Evolutionary conservation across 805 yeast species (phyloP).

Genomic region (Starmerella roubikii): DNA sequence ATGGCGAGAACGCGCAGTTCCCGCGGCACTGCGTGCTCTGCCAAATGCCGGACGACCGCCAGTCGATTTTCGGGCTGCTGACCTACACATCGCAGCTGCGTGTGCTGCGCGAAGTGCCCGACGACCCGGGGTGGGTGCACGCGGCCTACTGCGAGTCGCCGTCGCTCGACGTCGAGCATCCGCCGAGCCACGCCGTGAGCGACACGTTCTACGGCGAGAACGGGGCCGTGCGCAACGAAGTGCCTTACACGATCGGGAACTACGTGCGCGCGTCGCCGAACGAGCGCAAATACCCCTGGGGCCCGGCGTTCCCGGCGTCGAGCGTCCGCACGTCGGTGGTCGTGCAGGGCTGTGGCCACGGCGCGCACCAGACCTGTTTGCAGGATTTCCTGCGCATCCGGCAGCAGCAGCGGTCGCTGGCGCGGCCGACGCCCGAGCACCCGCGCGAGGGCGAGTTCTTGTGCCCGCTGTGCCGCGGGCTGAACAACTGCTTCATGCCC

Average conservation of each 20-base stretch:
- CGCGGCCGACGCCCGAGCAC: constrained; percentile 55
- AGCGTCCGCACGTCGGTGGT: constrained; percentile 24
- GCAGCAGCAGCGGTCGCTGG: constrained; percentile 30
- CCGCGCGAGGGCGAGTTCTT: constrained; percentile 56
- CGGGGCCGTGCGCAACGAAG: constrained; percentile 3
- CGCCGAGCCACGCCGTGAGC: constrained; percentile 7
- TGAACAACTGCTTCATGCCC: constrained; percentile 76
- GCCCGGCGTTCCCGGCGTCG: constrained; percentile 52
- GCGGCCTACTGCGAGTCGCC: constrained; percentile 26
- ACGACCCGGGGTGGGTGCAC: constrained; percentile 48
- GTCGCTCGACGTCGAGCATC: constrained; percentile 14
- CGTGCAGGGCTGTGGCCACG: constrained; percentile 80
- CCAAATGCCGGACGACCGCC: constrained; percentile 55
- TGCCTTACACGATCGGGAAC: not conserved
- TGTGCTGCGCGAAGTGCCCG: constrained; percentile 51
- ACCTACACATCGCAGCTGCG: constrained; percentile 28
- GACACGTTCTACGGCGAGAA: constrained; percentile 13
- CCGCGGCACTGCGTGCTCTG: constrained; percentile 74
- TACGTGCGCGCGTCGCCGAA: not conserved
- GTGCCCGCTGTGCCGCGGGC: constrained; percentile 83
- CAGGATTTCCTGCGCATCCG: constrained; percentile 38
- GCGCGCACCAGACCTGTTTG: constrained; percentile 76
- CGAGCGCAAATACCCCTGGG: constrained; percentile 23
- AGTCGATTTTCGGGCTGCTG: constrained; percentile 64
- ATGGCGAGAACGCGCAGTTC: constrained; percentile 27